A percentile compares a stretch with the other conserved stretches of the same genome.
phyloP scores from a whole-genome alignment of 2,329 filamentous ascomycete genomes.

The Elsinoe fawcettii region DNA sequence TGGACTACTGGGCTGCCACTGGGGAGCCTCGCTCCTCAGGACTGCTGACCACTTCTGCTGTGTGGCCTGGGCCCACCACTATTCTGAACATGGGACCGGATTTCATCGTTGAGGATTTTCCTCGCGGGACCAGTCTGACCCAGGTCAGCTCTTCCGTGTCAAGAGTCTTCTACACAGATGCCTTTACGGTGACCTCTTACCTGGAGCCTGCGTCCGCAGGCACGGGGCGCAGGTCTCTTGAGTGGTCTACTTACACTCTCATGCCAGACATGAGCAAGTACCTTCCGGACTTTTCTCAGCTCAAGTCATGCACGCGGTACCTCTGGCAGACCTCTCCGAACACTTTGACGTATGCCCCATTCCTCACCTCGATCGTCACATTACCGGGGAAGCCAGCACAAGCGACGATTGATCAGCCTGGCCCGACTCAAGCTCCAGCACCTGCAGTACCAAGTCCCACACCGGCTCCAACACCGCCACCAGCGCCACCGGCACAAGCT shows the following conservation, averaged over 20 bases:
- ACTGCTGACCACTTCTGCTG: background rate
- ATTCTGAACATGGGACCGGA: background rate
- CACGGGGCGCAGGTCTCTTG: background rate
- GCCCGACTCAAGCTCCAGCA: background rate
- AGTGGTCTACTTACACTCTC: background rate
- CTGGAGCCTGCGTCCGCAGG: background rate
- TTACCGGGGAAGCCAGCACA: background rate
- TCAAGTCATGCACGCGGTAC: background rate
- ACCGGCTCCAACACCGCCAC: background rate
- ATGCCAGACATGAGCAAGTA: slow-evolving; percentile 9
- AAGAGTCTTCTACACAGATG: background rate
- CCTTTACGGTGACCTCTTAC: background rate
- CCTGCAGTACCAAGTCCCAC: background rate
- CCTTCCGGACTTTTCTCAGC: background rate
- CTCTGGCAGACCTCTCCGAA: background rate
- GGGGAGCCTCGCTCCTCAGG: background rate
- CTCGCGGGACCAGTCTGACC: background rate
- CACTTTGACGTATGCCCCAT: slow-evolving; percentile 3
- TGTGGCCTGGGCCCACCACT: background rate
- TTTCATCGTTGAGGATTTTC: background rate
- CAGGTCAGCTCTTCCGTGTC: background rate
- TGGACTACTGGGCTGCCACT: background rate
- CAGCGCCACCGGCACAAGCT: background rate
- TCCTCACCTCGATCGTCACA: background rate
- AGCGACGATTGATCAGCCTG: background rate